Conservation (phyloP, 305 asterid genomes). For the Euphrasia arctica region DNA sequence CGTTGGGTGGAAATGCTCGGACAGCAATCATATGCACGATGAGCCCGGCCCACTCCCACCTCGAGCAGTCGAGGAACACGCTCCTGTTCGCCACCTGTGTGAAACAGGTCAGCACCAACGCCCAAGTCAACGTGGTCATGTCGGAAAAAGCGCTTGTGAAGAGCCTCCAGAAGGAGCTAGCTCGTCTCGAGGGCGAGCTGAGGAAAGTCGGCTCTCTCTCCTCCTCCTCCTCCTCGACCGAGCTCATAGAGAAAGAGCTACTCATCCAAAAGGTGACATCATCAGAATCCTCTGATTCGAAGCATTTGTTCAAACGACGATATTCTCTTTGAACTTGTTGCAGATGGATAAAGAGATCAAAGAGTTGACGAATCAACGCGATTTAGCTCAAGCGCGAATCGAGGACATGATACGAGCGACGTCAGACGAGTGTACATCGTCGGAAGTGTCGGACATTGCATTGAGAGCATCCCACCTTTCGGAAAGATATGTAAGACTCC, state of each 20-base stretch:
- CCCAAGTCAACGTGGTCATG: conserved; percentile 83
- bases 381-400: too few relatives aligned
- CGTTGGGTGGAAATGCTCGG: conserved; percentile 89
- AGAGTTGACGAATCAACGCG: conserved; percentile 63
- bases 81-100: conserved; percentile 91
- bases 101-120: conserved; percentile 73
- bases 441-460: conserved; percentile 31
- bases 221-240: conserved; percentile 42
- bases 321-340: conserved; percentile 14
- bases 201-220: conserved; percentile 48
- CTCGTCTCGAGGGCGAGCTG: conserved; percentile 68
- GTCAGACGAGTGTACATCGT: too few relatives aligned
- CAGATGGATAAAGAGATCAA: conserved; percentile 88
- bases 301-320: not conserved
- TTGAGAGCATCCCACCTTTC: conserved; percentile 42
- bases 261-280: conserved; percentile 64
- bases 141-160: conserved; percentile 88
- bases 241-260: conserved; percentile 67
- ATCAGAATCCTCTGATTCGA: too few relatives aligned
- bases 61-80: conserved; percentile 92
- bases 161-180: conserved; percentile 75
- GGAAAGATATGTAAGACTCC: conserved; percentile 33
- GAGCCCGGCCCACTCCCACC: conserved; percentile 90
- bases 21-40: conserved; percentile 92
- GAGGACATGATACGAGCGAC: too few relatives aligned